Base-by-base conservation (phyloP, 345 rosid species). In the Acer yangbiense region DNA sequence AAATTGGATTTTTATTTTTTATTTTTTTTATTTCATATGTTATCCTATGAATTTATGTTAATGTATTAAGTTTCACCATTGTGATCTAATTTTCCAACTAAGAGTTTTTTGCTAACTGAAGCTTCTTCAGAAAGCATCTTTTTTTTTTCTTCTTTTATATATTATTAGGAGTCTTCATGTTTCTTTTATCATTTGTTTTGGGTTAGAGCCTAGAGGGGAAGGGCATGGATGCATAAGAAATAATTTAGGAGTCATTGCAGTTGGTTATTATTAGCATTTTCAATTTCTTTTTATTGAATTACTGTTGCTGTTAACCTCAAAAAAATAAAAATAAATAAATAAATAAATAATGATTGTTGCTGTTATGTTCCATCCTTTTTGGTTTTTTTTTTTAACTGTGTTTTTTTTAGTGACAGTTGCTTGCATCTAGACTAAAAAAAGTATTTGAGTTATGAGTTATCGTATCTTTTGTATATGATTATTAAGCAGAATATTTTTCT, bases 221-320 rank as follows among this genome's bases (percentile, higher is more conserved):
- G n/a, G 60, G 60, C 32, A 2, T 67, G 72, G 60, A 7, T 23
- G 73, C 23, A 32, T 27, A 57, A 57, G 75, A 57, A 72, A 72
- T 4, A 48, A 35, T 57, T 2, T 57, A 27, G 9, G n/a, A 9
- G 17, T 57, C 18, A 41, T 58, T 72, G 52, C 58, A 58, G 29
- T 39, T 39, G 65, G 66, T 58, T 57, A 35, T 39, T 18, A 17
- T 18, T 32, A 10, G 58, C 64, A 6, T 55, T 55, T 23, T 55
- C n/a, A 72, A 12, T 7, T 20, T 60, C 20, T 55, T 67, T 65
- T 60, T 55, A 39, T 20, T 52, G 58, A 54, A 54, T 35, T 35
- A 32, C 39, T 35, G 39, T 35, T 35, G 6, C 39, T 35, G 39
- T 35, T 35, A 35, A 35, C 39, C 39, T 35, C 6, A 35, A 35